phyloP scores from a whole-genome alignment of 169 alveolate species.

The Ichthyophthirius multifiliis region DNA sequence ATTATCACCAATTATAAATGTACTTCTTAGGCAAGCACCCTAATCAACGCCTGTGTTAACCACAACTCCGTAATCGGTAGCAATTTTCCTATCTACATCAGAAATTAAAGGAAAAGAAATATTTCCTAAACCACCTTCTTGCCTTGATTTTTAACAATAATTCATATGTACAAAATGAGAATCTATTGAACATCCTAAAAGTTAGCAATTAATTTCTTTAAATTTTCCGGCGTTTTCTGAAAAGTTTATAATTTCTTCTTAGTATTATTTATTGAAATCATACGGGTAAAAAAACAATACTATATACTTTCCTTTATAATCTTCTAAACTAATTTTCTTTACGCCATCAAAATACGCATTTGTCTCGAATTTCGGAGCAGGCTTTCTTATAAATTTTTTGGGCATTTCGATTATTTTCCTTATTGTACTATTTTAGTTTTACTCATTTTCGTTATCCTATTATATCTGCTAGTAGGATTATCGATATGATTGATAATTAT shows the following conservation, averaged over 20 bases:
- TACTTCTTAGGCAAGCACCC: constrained; percentile 79
- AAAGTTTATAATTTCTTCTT: constrained; percentile 97
- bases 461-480: too few relatives aligned
- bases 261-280: constrained; percentile 99
- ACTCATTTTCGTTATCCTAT: too few relatives aligned
- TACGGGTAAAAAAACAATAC: constrained; percentile 98
- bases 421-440: too few relatives aligned
- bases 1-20: constrained; percentile 74
- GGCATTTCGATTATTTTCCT: constrained; percentile 15
- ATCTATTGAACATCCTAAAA: constrained; percentile 74
- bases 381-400: constrained; percentile 54
- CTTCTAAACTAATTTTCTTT: constrained; percentile 87
- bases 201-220: constrained; percentile 63
- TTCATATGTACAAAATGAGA: constrained; percentile 74
- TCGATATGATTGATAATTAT: too few relatives aligned
- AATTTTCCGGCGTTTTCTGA: constrained; percentile 76
- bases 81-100: constrained; percentile 52
- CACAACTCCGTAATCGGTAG: constrained; percentile 59
- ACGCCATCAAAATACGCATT: constrained; percentile 67
- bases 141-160: constrained; percentile 71
- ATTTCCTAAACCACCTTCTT: constrained; percentile 81
- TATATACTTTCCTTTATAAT: constrained; percentile 94
- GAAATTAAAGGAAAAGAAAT: constrained; percentile 79
- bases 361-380: constrained; percentile 72
- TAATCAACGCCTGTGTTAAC: constrained; percentile 56